Evolutionary conservation across 768 basidiomycete species (phyloP), one percentile per base, ranked within the genome.

Genomic region (Suillus clintonianus): DNA sequence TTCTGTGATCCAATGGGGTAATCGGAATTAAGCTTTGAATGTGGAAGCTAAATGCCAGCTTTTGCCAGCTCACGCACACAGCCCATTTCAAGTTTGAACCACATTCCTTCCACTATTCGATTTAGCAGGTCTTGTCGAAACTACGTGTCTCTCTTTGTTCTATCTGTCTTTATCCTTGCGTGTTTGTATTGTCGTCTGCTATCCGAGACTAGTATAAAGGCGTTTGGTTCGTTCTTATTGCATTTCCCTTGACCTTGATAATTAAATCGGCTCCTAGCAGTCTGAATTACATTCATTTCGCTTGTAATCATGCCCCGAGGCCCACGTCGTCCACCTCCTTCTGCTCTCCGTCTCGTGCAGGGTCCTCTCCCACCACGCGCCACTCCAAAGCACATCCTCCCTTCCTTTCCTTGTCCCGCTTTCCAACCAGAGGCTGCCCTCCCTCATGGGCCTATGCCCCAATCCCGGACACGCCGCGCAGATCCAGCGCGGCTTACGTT

Each of bases 291-390:
- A 27, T 58, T 19, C 55, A 47, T 50, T 48, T 22, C 36, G 3
- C 36, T 17, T 30, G 43, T 32, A 42, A 65, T 64, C 47, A 91
- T 91, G 89, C 82, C 84, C 60, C 88, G 90, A 69, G 51, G 51
- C 30, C 51, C 32, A 34, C 51, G 51, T 34, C 87, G 91, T 36
- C 78, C 84, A 36, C 87, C 91, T 1, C 91, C 91, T 6, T 81
- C 85, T 50, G 81, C 89, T 34, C 85, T 92, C 64, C 84, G 80
- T 55, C 83, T 92, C 62, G 75, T 82, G 62, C 74, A 78, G 42
- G 90, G 89, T 15, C 89, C 89, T 5, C 80, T 84, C 32, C 89
- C 89, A 3, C 72, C 83, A n/a, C 82, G 88, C 66, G 83, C 84
- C 58, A 67, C 78, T 51, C 84, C 89, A 24, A 89, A 84, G 70